Conservation (phyloP, 2,329 filamentous ascomycete genomes). For the Aplosporella prunicola region DNA sequence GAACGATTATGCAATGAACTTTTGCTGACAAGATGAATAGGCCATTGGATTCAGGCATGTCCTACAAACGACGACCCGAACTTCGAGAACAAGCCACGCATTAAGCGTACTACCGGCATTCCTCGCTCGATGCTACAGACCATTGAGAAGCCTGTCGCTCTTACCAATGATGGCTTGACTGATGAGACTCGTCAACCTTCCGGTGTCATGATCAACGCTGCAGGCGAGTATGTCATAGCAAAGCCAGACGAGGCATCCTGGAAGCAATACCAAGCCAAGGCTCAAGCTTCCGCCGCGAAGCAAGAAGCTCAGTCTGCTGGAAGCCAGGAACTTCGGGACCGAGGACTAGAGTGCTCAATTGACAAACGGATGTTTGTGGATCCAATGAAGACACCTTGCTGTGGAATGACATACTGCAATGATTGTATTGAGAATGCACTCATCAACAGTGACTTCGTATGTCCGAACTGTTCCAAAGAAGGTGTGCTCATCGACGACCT, state of each 20-base stretch:
- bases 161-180: slow-evolving; percentile 61
- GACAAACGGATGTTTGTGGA: slow-evolving; percentile 98
- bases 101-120: slow-evolving; percentile 95
- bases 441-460: slow-evolving; percentile 96
- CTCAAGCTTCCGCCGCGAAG: slow-evolving; percentile 74
- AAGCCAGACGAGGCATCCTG: slow-evolving; percentile 92
- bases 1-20: too few species aligned
- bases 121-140: slow-evolving; percentile 92
- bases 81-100: slow-evolving; percentile 84
- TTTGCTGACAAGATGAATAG: slow-evolving; percentile 29
- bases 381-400: slow-evolving; percentile 98
- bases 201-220: slow-evolving; percentile 94
- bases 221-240: slow-evolving; percentile 94
- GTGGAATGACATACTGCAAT: slow-evolving; percentile 96
- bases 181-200: slow-evolving; percentile 75
- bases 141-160: slow-evolving; percentile 77
- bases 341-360: slow-evolving; percentile 84
- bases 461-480: slow-evolving; percentile 82
- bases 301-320: slow-evolving; percentile 67
- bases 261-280: slow-evolving; percentile 94
- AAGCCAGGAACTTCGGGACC: slow-evolving; percentile 79
- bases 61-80: slow-evolving; percentile 98
- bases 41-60: slow-evolving; percentile 98
- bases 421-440: slow-evolving; percentile 99
- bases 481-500: slow-evolving; percentile 91